Evolutionary conservation across 2,329 filamentous ascomycete genomes (phyloP), one percentile per base, ranked within the genome.

Genomic region (Xylaria sp.): DNA sequence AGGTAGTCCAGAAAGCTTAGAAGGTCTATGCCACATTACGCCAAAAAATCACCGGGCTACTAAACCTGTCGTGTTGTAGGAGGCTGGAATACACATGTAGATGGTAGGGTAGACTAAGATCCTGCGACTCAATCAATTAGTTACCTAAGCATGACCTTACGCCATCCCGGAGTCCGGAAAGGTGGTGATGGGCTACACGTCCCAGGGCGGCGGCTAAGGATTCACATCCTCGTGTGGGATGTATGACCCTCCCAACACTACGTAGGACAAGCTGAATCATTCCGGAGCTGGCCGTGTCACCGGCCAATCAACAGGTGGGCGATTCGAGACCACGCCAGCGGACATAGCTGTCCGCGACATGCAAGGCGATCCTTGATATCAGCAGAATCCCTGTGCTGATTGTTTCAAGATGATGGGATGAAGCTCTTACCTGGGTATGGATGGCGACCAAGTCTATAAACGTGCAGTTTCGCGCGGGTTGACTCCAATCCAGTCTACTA

Each of bases 151-250:
- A 57, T 44, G 26, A 19, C 7, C 19, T 44, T 39, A 19, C 16
- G 43, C 48, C 42, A 40, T 47, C 48, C 59, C 59, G 61, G 63
- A 61, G 58, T 61, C 60, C 61, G 63, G 61, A 55, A 64, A 52
- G 47, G 57, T 54, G 51, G 58, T 60, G 57, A 52, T 56, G 45
- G 48, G 46, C 40, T 39, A 53, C 48, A 54, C 52, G 52, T 56
- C 53, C 55, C 56, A 56, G 51, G 44, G 37, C 40, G 21, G 34
- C 51, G 55, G 58, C n/a, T 47, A 54, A 44, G 24, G 42, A 48
- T 54, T 48, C 39, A 22, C 19, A 51, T 52, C 55, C 48, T 52
- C 55, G 55, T 48, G 50, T 48, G 50, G 55, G 37, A 53, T 39
- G 51, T 57, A 49, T 50, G 26, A 57, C 51, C 17, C 39, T 52